Evolutionary conservation across 106 monocot species (phyloP).

Genomic region (Dactylorhiza incarnata): DNA sequence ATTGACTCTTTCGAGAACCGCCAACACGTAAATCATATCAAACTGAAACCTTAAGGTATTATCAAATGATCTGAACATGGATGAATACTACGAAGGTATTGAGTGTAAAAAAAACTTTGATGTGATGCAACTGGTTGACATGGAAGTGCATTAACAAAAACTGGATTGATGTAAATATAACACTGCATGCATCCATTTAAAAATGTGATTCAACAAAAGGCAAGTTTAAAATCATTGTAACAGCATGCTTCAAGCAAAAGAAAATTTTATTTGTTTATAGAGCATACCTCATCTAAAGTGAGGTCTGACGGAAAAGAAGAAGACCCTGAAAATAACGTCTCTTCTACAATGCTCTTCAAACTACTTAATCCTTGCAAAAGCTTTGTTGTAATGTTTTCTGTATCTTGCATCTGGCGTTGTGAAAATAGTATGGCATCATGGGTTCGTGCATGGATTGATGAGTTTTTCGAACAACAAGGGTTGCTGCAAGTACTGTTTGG

Average conservation of each 20-base stretch:
- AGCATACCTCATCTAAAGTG: conserved; percentile 45
- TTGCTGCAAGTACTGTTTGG: conserved; percentile 9
- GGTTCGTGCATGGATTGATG: conserved; percentile 23
- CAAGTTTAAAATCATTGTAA: neutral
- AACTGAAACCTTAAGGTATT: no score
- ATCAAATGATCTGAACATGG: no score
- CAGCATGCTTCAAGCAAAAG: neutral
- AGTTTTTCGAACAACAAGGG: conserved; percentile 27
- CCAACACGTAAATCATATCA: no score
- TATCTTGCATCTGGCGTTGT: conserved; percentile 70
- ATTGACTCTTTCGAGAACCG: no score
- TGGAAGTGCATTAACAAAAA: neutral
- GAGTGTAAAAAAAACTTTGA: neutral
- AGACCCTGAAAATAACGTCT: conserved; percentile 25
- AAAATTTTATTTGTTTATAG: neutral
- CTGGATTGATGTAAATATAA: neutral
- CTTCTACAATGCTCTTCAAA: conserved; percentile 55
- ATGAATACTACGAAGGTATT: neutral
- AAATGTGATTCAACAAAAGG: neutral
- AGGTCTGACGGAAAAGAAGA: conserved; percentile 17
- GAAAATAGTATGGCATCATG: conserved; percentile 73
- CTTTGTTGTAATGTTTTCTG: conserved; percentile 44
- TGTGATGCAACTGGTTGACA: neutral
- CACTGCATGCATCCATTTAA: neutral
- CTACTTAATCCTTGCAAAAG: conserved; percentile 55